Conservation (phyloP, 768 basidiomycete species). For the Pisolithus microcarpus region DNA sequence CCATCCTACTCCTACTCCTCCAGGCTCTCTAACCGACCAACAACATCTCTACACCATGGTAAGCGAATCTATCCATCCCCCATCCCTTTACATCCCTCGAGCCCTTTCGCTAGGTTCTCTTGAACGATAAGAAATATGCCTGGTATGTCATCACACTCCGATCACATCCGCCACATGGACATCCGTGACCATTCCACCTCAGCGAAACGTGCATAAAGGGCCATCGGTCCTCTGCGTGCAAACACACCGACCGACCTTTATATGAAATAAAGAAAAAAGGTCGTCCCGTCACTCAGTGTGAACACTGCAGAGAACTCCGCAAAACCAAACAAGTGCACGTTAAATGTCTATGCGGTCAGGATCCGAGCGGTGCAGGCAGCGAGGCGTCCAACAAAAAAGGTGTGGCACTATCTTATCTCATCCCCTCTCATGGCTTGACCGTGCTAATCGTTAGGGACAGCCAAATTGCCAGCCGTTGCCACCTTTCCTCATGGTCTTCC, state of each 20-base stretch:
- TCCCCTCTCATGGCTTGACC: constrained; percentile 30
- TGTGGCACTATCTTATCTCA: constrained; percentile 30
- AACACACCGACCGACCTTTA: constrained; percentile 80
- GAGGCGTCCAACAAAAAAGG: constrained; percentile 52
- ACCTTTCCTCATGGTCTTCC: constrained; percentile 78
- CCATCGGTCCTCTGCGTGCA: constrained; percentile 84
- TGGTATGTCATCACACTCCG: constrained; percentile 45
- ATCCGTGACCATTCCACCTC: constrained; percentile 4
- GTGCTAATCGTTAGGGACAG: constrained; percentile 42
- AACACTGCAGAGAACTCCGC: constrained; percentile 39
- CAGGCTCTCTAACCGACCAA: constrained; percentile 10
- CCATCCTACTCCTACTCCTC: neutral
- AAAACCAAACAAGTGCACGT: constrained; percentile 43
- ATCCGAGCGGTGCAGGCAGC: constrained; percentile 16
- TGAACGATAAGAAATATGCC: constrained; percentile 75
- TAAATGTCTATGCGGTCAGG: constrained; percentile 39
- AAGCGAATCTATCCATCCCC: constrained; percentile 8
- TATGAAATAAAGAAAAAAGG: constrained; percentile 74
- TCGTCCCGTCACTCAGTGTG: constrained; percentile 50
- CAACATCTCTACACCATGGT: constrained; percentile 37
- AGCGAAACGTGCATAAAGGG: constrained; percentile 95
- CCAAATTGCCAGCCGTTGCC: constrained; percentile 60
- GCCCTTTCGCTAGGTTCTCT: constrained; percentile 45
- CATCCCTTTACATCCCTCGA: neutral
- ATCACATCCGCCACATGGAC: neutral